phyloP scores from a whole-genome alignment of 2,329 filamentous ascomycete genomes.

The Epichloe aotearoae region DNA sequence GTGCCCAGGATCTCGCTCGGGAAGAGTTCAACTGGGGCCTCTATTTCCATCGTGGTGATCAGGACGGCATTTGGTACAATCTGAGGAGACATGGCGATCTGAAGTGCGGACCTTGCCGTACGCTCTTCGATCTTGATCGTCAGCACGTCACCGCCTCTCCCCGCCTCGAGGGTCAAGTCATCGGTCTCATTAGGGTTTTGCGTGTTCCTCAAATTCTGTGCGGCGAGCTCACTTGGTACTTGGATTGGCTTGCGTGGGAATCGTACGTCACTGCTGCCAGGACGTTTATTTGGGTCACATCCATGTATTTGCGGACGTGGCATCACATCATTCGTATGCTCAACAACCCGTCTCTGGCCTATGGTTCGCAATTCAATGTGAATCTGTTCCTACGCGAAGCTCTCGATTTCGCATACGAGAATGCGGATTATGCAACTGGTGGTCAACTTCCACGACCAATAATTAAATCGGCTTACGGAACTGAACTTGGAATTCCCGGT shows the following conservation, averaged over 20 bases:
- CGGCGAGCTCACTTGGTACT: constrained; percentile 14
- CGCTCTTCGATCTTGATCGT: constrained; percentile 10
- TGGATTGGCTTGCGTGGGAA: constrained; percentile 19
- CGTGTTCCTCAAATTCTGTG: constrained; percentile 9
- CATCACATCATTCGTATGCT: constrained; percentile 9
- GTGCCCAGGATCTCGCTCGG: constrained; percentile 9
- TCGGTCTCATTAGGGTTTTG: constrained; percentile 19
- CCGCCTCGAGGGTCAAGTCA: constrained; percentile 15
- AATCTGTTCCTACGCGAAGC: constrained; percentile 16
- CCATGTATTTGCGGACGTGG: constrained; percentile 16
- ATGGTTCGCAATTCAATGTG: constrained; percentile 13
- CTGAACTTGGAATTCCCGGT: constrained; percentile 4
- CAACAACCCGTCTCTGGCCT: neutral
- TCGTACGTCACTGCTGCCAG: constrained; percentile 12
- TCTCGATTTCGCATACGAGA: constrained; percentile 17
- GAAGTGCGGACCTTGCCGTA: neutral
- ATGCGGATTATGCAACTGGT: constrained; percentile 15
- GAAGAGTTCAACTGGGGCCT: constrained; percentile 25
- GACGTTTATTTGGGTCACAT: constrained; percentile 18
- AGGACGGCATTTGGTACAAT: constrained; percentile 16
- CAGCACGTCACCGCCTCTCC: constrained; percentile 13
- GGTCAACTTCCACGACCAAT: constrained; percentile 20
- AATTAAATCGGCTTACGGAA: constrained; percentile 11
- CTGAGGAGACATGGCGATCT: neutral
- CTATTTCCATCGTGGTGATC: constrained; percentile 18